A percentile compares a stretch with the other conserved stretches of the same genome.
These are phyloP conservation scores for Fusarium temperatum DNA, from an alignment of 2,329 filamentous ascomycete species.

Conservation along the genomic window DNA sequence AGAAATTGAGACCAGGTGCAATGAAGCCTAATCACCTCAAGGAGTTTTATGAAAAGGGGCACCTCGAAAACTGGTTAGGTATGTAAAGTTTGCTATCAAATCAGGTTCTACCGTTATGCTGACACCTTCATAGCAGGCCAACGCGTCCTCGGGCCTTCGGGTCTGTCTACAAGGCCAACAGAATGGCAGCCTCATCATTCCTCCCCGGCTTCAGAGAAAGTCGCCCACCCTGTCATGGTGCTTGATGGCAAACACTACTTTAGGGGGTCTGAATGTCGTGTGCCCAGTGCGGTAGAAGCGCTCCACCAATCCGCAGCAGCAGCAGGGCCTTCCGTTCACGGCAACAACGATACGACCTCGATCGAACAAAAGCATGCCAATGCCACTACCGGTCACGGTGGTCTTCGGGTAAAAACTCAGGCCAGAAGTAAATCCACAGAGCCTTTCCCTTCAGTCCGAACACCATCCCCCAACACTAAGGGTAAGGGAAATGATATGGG, in stretches of 20 bases:
- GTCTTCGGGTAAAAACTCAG: not conserved
- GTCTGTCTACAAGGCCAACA: conserved; percentile 43
- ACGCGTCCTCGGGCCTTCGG: conserved; percentile 38
- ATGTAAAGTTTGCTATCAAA: conserved; percentile 5
- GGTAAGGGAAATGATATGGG: not conserved
- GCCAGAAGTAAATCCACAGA: conserved; percentile 17
- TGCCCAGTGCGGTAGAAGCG: conserved; percentile 38
- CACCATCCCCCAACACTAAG: not conserved
- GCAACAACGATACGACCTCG: not conserved
- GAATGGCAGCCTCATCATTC: conserved; percentile 27
- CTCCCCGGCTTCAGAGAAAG: conserved; percentile 31
- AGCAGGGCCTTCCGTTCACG: conserved; percentile 30
- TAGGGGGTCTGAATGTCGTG: conserved; percentile 1
- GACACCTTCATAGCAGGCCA: conserved; percentile 43
- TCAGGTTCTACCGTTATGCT: not conserved
- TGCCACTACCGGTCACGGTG: not conserved
- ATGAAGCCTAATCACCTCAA: conserved; percentile 40
- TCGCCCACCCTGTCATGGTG: conserved; percentile 25
- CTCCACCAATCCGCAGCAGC: conserved; percentile 44
- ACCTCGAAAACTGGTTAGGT: conserved; percentile 52
- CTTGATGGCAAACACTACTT: conserved; percentile 42
- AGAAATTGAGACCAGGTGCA: not conserved
- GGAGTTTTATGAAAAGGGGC: conserved; percentile 38
- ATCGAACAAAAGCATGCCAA: not conserved
- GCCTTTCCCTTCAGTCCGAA: not conserved